phyloP scores from a whole-genome alignment of 2,329 filamentous ascomycete genomes.

The Triangularia verruculosa region DNA sequence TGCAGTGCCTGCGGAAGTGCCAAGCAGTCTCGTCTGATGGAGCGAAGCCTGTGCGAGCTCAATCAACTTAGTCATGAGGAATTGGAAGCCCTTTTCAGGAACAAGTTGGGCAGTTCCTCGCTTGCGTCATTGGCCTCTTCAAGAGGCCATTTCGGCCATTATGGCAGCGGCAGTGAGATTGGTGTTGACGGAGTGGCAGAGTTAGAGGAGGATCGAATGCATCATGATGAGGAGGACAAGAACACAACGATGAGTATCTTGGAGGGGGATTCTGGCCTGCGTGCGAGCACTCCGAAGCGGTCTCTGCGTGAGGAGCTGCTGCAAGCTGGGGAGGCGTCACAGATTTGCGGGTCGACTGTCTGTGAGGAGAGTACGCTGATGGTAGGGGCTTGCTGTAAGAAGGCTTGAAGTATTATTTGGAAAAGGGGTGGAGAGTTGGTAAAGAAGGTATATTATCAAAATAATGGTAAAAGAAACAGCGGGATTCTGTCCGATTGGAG shows the following conservation, averaged over 20 bases:
- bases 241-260: background rate
- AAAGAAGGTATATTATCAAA: background rate
- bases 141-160: background rate
- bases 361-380: background rate
- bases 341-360: background rate
- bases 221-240: background rate
- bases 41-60: background rate
- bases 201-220: background rate
- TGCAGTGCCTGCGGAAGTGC: background rate
- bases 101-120: background rate
- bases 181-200: background rate
- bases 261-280: conserved; percentile 4
- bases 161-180: conserved; percentile 1
- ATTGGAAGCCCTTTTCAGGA: background rate
- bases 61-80: background rate
- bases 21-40: background rate
- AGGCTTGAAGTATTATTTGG: background rate
- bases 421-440: background rate
- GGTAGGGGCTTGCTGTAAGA: background rate
- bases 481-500: background rate
- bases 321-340: conserved; percentile 1
- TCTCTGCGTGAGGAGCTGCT: conserved; percentile 3
- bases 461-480: background rate
- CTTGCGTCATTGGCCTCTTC: background rate
- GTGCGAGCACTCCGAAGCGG: conserved; percentile 7